phyloP scores from a whole-genome alignment of 1,284 basidiomycete species.

The Gastroboletus turbinatus region DNA sequence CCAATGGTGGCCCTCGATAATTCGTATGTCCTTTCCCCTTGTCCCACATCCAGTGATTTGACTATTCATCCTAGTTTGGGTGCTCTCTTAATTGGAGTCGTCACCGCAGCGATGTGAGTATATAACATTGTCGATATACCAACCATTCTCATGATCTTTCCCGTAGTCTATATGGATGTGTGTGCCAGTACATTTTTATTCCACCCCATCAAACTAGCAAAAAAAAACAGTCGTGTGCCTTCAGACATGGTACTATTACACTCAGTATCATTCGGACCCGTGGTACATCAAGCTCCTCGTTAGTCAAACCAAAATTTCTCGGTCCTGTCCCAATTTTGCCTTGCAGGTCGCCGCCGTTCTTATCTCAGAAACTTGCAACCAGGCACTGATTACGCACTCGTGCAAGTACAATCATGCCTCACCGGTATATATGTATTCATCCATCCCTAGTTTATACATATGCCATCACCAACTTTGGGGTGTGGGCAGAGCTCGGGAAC shows the following conservation, averaged over 20 bases:
- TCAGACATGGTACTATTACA: background rate
- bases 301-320: background rate
- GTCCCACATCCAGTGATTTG: background rate
- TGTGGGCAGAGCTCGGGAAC: background rate
- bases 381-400: background rate
- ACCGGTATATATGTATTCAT: background rate
- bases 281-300: background rate
- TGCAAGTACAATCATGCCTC: background rate
- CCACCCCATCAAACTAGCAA: background rate
- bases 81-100: background rate
- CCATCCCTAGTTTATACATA: background rate
- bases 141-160: background rate
- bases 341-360: background rate
- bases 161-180: background rate
- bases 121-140: background rate
- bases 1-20: background rate
- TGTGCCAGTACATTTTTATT: background rate
- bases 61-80: background rate
- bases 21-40: background rate
- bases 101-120: background rate
- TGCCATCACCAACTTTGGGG: background rate
- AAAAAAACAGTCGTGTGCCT: background rate
- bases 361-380: background rate
- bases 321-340: background rate
- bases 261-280: background rate